These are phyloP conservation scores for Filobasidium floriforme DNA, from an alignment of 768 basidiomycete genomes.

Conservation along the genomic window DNA sequence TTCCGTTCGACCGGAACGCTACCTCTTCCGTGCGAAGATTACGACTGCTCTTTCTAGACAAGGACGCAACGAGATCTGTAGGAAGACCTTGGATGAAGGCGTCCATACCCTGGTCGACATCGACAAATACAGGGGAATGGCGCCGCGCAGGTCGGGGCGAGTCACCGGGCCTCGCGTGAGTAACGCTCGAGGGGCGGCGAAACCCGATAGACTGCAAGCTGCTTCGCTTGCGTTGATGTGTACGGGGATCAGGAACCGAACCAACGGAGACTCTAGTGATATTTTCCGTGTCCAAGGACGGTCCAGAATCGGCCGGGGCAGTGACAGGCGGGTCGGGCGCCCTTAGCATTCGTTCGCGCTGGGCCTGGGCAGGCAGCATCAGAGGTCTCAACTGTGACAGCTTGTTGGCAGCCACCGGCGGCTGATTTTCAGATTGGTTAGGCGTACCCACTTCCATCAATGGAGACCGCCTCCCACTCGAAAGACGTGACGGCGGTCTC, in stretches of 20 bases:
- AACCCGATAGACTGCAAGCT: slow-evolving; percentile 13
- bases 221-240: slow-evolving; percentile 15
- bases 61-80: slow-evolving; percentile 4
- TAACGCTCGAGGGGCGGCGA: background rate
- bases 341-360: background rate
- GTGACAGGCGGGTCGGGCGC: background rate
- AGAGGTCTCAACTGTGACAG: background rate
- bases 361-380: background rate
- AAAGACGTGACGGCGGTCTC: no score
- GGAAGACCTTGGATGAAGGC: slow-evolving; percentile 8
- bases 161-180: background rate
- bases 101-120: background rate
- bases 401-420: background rate
- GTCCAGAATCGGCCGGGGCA: background rate
- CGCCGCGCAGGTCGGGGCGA: background rate
- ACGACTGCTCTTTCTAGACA: background rate
- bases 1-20: no score
- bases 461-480: no score
- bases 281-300: background rate
- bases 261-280: background rate
- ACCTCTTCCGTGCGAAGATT: no score
- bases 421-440: no score
- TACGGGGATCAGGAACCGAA: background rate
- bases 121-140: background rate
- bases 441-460: no score